Evolutionary conservation across 2,329 filamentous ascomycete species (phyloP).

Genomic region (Pezizomycotina sp.): DNA sequence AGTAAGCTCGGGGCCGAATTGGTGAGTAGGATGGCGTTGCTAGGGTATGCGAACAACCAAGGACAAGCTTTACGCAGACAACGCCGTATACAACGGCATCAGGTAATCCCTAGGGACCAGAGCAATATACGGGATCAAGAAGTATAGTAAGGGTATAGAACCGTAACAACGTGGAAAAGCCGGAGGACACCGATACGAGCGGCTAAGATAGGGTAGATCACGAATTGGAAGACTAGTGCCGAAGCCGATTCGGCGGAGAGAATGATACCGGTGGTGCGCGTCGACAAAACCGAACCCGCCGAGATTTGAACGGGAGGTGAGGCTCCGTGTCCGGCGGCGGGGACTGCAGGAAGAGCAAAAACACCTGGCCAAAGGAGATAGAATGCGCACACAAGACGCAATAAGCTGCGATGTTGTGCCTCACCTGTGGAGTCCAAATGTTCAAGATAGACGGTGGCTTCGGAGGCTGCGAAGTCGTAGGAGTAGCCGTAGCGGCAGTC

Average conservation of each 20-base stretch:
- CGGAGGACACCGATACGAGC: constrained; percentile 59
- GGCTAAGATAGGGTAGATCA: constrained; percentile 66
- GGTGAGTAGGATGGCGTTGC: constrained; percentile 72
- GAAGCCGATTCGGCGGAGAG: constrained; percentile 78
- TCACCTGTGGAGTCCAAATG: constrained; percentile 68
- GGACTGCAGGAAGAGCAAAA: constrained; percentile 81
- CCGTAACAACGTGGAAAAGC: constrained; percentile 64
- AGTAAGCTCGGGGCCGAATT: constrained; percentile 73
- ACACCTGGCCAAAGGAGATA: constrained; percentile 86
- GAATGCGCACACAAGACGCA: constrained; percentile 71
- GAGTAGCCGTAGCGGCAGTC: constrained; percentile 2
- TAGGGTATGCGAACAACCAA: constrained; percentile 83
- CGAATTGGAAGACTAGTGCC: constrained; percentile 70
- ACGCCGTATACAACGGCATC: constrained; percentile 48
- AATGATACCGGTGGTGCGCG: constrained; percentile 72
- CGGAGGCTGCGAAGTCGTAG: constrained; percentile 19
- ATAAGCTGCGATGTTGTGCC: constrained; percentile 76
- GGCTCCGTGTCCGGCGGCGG: constrained; percentile 30
- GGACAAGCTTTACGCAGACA: constrained; percentile 82
- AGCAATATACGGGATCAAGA: constrained; percentile 60
- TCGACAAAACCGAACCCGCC: constrained; percentile 72
- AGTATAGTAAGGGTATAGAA: constrained; percentile 79
- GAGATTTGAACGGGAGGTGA: constrained; percentile 57
- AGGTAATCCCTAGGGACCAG: constrained; percentile 57
- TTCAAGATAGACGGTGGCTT: constrained; percentile 34